phyloP scores from a whole-genome alignment of 2,329 filamentous ascomycete genomes.

The Thyridium curvatum region DNA sequence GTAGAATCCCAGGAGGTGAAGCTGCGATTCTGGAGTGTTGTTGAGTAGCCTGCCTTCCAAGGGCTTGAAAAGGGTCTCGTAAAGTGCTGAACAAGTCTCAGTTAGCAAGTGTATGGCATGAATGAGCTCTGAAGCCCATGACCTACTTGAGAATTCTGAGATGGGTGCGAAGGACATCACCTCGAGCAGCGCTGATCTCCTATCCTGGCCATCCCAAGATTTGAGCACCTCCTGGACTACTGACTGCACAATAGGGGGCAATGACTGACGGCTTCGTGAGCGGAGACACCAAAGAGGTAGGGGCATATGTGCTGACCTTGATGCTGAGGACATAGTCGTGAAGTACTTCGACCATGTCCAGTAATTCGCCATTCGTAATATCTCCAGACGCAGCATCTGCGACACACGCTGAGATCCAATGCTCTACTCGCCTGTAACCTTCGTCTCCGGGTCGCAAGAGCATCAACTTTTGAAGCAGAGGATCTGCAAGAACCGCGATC shows the following conservation, averaged over 20 bases:
- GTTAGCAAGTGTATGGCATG: conserved; percentile 12
- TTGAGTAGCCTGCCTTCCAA: conserved; percentile 47
- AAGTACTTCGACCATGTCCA: conserved; percentile 49
- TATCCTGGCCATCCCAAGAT: conserved; percentile 56
- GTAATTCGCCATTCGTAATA: conserved; percentile 37
- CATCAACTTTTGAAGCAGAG: conserved; percentile 71
- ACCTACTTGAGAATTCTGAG: conserved; percentile 46
- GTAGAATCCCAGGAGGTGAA: conserved; percentile 61
- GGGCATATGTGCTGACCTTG: conserved; percentile 36
- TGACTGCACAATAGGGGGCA: conserved; percentile 15
- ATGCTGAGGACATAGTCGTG: conserved; percentile 48
- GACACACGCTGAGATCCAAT: conserved; percentile 53
- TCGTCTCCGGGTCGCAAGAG: conserved; percentile 53
- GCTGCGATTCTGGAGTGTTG: conserved; percentile 44
- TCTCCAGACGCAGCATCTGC: conserved; percentile 49
- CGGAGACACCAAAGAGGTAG: not conserved
- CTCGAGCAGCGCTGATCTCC: conserved; percentile 47
- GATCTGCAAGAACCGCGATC: conserved; percentile 68
- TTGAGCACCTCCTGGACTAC: conserved; percentile 48
- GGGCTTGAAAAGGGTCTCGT: conserved; percentile 37
- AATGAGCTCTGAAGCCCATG: not conserved
- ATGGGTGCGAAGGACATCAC: conserved; percentile 52
- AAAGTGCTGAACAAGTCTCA: conserved; percentile 46
- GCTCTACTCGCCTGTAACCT: conserved; percentile 44
- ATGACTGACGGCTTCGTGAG: conserved; percentile 3